Evolutionary conservation across 2,329 filamentous ascomycete species (phyloP).

Genomic region (Diaporthe humulicola): DNA sequence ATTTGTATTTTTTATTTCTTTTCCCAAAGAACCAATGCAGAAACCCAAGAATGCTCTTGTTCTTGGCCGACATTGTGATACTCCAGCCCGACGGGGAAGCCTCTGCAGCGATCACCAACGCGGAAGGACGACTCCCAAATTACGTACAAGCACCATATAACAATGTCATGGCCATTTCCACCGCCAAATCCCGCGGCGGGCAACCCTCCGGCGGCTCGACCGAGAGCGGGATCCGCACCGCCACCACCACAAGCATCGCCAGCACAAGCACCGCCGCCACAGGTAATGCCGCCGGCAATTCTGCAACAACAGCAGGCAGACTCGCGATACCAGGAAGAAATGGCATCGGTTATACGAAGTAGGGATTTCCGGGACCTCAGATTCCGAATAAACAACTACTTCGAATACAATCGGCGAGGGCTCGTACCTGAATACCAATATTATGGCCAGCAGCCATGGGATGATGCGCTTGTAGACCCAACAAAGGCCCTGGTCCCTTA

Average conservation of each 20-base stretch:
- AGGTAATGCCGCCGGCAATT: not conserved
- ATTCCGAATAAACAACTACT: not conserved
- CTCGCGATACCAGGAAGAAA: not conserved
- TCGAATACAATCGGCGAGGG: not conserved
- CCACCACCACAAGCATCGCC: not conserved
- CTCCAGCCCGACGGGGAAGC: not conserved
- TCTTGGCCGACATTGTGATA: not conserved
- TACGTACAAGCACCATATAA: not conserved
- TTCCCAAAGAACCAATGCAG: not conserved
- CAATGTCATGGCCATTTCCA: not conserved
- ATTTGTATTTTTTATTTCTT: not conserved
- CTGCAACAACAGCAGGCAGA: not conserved
- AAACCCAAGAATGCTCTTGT: not conserved
- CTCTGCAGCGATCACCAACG: not conserved
- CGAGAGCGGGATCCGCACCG: not conserved
- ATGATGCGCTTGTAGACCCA: not conserved
- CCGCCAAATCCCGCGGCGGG: not conserved
- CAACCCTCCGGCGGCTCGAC: not conserved
- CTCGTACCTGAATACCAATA: too few species aligned
- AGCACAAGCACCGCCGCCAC: not conserved
- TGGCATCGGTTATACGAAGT: not conserved
- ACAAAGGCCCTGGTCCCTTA: not conserved
- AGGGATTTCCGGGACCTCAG: not conserved
- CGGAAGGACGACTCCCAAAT: not conserved
- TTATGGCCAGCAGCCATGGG: not conserved